A percentile compares a stretch with the other conserved stretches of the same genome.
Evolutionary conservation across 495 filamentous ascomycete genomes (phyloP).

Genomic region (Thozetella sp.): DNA sequence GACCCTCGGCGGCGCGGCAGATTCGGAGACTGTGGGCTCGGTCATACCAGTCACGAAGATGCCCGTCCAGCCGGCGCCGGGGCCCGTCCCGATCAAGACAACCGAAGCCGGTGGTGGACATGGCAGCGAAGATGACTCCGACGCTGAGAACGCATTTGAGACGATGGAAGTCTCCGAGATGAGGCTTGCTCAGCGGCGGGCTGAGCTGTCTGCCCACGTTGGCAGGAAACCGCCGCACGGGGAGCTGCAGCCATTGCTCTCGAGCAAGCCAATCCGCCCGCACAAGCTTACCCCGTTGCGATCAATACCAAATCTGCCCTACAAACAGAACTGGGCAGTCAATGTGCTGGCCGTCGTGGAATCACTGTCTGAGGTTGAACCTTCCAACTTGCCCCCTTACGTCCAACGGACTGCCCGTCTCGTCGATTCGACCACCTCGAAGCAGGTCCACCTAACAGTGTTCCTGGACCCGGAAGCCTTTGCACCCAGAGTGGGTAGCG

Average conservation of each 20-base stretch:
- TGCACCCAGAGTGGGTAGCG: constrained; percentile 33
- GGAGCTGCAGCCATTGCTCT: background rate
- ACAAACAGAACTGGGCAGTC: constrained; percentile 50
- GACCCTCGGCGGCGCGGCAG: too few species aligned
- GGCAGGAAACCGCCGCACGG: too few species aligned
- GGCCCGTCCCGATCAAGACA: too few species aligned
- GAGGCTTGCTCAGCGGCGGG: background rate
- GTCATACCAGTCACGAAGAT: too few species aligned
- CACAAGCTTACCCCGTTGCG: constrained; percentile 41
- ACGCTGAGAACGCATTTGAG: background rate
- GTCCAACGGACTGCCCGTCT: constrained; percentile 42
- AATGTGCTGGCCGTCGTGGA: constrained; percentile 44
- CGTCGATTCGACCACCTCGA: constrained; percentile 37
- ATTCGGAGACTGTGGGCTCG: too few species aligned
- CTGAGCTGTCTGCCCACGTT: too few species aligned
- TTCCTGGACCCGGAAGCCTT: constrained; percentile 45
- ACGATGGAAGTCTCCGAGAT: background rate
- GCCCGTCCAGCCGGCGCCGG: too few species aligned
- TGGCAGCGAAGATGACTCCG: background rate
- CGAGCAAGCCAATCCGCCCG: constrained; percentile 15
- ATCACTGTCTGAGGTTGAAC: constrained; percentile 36
- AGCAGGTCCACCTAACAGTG: constrained; percentile 42
- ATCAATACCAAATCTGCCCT: constrained; percentile 41
- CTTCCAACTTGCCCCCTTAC: constrained; percentile 34
- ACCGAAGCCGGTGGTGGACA: background rate